phyloP scores from a whole-genome alignment of 1,139 yeast species.

The Debaryomyces psychrophilus region DNA sequence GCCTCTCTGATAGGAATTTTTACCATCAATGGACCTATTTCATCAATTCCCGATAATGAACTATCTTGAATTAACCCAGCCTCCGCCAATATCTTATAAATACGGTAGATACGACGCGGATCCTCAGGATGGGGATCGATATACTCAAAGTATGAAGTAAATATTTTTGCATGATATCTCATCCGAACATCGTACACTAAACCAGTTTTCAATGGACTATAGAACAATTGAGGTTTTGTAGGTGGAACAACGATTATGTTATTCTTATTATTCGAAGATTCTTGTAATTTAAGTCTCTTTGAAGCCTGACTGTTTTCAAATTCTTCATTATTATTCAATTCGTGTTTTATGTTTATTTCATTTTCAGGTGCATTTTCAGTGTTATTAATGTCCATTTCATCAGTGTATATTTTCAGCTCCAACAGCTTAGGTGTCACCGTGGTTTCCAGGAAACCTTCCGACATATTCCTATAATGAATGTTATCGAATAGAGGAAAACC shows the following conservation, averaged over 20 bases:
- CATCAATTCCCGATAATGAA: slow-evolving; percentile 75
- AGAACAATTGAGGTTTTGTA: slow-evolving; percentile 57
- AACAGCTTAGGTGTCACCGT: not conserved
- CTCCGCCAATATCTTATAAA: slow-evolving; percentile 90
- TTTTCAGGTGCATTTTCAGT: not conserved
- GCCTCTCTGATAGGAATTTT: slow-evolving; percentile 94
- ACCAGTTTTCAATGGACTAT: slow-evolving; percentile 84
- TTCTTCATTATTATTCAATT: slow-evolving; percentile 2
- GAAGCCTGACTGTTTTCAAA: slow-evolving; percentile 6
- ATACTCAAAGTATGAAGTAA: slow-evolving; percentile 88
- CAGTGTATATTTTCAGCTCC: slow-evolving; percentile 1
- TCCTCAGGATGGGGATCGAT: slow-evolving; percentile 99
- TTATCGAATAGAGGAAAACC: not conserved
- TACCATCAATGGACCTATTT: slow-evolving; percentile 85
- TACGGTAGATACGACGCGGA: slow-evolving; percentile 92
- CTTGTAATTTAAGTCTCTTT: slow-evolving; percentile 15
- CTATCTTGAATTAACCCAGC: slow-evolving; percentile 88
- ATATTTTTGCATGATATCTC: slow-evolving; percentile 95
- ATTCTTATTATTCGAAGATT: slow-evolving; percentile 6
- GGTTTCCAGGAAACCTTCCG: slow-evolving; percentile 3
- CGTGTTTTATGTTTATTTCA: slow-evolving; percentile 5
- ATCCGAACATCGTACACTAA: slow-evolving; percentile 94
- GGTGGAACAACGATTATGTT: slow-evolving; percentile 56
- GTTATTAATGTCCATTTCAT: not conserved
- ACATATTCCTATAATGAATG: not conserved